Conservation (phyloP, 139 green algal species). For the Spirogloea muscicola region DNA sequence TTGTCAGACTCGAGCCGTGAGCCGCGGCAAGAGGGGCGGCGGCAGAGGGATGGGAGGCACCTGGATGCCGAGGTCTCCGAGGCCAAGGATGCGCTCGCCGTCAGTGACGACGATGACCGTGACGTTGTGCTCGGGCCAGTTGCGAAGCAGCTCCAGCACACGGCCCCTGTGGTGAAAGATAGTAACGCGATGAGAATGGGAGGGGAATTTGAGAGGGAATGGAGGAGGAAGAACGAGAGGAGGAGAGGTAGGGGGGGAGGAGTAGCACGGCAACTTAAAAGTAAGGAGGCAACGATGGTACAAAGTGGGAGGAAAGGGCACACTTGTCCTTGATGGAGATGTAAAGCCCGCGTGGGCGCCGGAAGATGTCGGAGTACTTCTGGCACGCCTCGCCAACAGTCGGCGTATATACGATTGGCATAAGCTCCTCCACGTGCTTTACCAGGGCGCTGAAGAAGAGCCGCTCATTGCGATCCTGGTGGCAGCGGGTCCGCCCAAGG, state of each 20-base stretch:
- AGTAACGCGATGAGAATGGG: not conserved
- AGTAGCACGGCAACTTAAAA: no score
- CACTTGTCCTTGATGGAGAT: slow-evolving; percentile 45
- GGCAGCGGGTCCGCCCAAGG: not conserved
- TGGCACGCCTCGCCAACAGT: slow-evolving; percentile 63
- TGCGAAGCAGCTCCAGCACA: slow-evolving; percentile 60
- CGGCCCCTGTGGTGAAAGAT: slow-evolving; percentile 47
- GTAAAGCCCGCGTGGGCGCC: slow-evolving; percentile 81
- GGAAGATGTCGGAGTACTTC: slow-evolving; percentile 53
- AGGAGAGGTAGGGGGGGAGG: no score
- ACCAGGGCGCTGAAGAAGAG: slow-evolving; percentile 68
- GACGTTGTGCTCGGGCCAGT: slow-evolving; percentile 61
- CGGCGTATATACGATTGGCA: slow-evolving; percentile 78
- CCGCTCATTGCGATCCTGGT: slow-evolving; percentile 44
- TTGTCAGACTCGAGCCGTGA: no score
- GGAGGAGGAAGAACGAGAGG: no score
- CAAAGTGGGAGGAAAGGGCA: no score
- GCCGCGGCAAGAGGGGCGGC: no score
- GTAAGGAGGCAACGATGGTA: no score
- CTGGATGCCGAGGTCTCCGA: slow-evolving; percentile 73
- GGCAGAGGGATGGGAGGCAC: no score
- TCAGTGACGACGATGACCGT: slow-evolving; percentile 75
- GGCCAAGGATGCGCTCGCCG: slow-evolving; percentile 70
- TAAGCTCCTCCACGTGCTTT: slow-evolving; percentile 63
- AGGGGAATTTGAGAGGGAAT: not conserved